phyloP scores from a whole-genome alignment of 257 asterid genomes.

The Haberlea rhodopensis region DNA sequence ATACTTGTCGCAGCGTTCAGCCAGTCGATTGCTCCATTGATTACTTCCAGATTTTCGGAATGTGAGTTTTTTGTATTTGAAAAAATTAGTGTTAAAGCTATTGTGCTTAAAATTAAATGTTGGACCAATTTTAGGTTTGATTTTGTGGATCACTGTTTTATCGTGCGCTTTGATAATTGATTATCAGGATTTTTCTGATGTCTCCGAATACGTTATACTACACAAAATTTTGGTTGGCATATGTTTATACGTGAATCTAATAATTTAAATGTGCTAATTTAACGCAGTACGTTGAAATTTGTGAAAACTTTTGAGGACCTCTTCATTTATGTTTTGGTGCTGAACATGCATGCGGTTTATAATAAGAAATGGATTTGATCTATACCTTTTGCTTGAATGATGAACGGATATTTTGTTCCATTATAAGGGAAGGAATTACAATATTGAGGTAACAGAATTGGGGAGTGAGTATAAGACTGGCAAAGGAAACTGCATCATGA shows the following conservation, averaged over 20 bases:
- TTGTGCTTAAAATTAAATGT: slow-evolving; percentile 7
- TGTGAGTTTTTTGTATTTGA: slow-evolving; percentile 44
- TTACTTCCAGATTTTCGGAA: slow-evolving; percentile 74
- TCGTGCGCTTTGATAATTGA: neutral
- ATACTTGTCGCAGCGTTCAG: slow-evolving; percentile 68
- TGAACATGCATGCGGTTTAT: slow-evolving; percentile 4
- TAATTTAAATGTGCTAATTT: too few relatives aligned
- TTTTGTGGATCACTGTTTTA: neutral
- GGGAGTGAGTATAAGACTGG: slow-evolving; percentile 88
- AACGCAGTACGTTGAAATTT: too few relatives aligned
- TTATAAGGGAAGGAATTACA: slow-evolving; percentile 58
- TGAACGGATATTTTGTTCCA: slow-evolving; percentile 17
- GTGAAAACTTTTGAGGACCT: too few relatives aligned
- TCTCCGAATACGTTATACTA: too few relatives aligned
- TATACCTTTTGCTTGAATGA: slow-evolving; percentile 2
- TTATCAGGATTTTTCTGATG: neutral
- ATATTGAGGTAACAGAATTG: slow-evolving; percentile 49
- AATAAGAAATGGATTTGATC: neutral
- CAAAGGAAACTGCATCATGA: slow-evolving; percentile 98
- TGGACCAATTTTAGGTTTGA: neutral
- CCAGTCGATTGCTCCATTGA: slow-evolving; percentile 60
- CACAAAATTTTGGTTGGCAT: too few relatives aligned
- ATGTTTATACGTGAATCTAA: too few relatives aligned
- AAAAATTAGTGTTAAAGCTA: slow-evolving; percentile 5
- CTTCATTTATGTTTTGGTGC: slow-evolving; percentile 8